Percentiles rank a stretch among this genome's conserved stretches.
These are phyloP conservation scores for Ophiocordyceps polyrhachis-furcata DNA, from an alignment of 2,329 filamentous ascomycete genomes.

Conservation along the genomic window DNA sequence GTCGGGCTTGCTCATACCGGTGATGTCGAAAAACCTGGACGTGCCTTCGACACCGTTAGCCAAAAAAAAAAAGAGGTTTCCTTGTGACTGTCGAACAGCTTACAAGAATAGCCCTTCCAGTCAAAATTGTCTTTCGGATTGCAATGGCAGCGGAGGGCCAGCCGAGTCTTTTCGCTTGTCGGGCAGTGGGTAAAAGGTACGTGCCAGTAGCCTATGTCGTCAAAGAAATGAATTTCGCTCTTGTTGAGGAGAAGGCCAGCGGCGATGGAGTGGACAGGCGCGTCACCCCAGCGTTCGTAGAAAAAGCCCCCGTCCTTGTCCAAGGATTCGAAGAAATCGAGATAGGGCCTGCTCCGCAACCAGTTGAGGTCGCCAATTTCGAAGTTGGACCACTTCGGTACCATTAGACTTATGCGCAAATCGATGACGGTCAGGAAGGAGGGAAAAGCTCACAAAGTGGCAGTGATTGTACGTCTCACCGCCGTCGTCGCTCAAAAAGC, in stretches of 20 bases:
- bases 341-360: constrained; percentile 75
- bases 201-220: constrained; percentile 97
- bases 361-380: constrained; percentile 89
- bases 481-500: constrained; percentile 76
- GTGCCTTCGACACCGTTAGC: constrained; percentile 27
- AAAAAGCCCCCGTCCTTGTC: constrained; percentile 93
- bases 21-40: constrained; percentile 67
- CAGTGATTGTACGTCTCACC: constrained; percentile 92
- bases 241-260: constrained; percentile 75
- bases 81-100: constrained; percentile 14
- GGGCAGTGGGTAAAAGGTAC: constrained; percentile 97
- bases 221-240: constrained; percentile 94
- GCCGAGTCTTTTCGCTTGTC: constrained; percentile 64
- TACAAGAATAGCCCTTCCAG: constrained; percentile 97
- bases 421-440: neutral
- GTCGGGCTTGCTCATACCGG: constrained; percentile 61
- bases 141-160: constrained; percentile 82
- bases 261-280: constrained; percentile 94
- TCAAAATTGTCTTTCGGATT: constrained; percentile 97
- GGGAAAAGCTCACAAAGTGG: constrained; percentile 55
- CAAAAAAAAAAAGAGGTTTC: too few species aligned
- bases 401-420: neutral
- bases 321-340: constrained; percentile 76
- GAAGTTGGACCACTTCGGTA: constrained; percentile 81
- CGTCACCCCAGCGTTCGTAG: constrained; percentile 97